Evolutionary conservation across 2,329 filamentous ascomycete genomes (phyloP).

Genomic region (Trichothecium roseum): DNA sequence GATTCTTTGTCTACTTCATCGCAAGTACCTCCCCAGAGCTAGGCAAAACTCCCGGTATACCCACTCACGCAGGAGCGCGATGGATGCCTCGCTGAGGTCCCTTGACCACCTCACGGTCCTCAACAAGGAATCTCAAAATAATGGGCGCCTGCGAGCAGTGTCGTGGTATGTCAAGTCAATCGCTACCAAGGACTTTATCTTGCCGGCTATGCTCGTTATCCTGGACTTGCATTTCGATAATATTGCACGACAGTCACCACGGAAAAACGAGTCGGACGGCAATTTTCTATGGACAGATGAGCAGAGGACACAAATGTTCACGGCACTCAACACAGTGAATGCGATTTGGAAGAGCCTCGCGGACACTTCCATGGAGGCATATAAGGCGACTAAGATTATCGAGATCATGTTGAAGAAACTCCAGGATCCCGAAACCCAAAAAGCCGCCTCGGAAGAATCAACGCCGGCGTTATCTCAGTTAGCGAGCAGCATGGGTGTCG

Average conservation of each 20-base stretch:
- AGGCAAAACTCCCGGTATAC: constrained; percentile 71
- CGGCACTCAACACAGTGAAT: constrained; percentile 59
- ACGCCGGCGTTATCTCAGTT: constrained; percentile 14
- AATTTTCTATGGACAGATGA: constrained; percentile 45
- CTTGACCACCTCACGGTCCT: constrained; percentile 68
- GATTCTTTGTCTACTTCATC: constrained; percentile 78
- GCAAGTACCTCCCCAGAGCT: constrained; percentile 73
- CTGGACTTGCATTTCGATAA: constrained; percentile 71
- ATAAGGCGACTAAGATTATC: constrained; percentile 74
- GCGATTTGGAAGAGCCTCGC: constrained; percentile 72
- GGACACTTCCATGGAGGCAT: constrained; percentile 77
- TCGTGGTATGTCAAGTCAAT: constrained; percentile 72
- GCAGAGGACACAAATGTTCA: constrained; percentile 65
- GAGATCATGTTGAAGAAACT: constrained; percentile 78
- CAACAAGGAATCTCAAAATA: constrained; percentile 61
- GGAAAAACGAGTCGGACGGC: constrained; percentile 30
- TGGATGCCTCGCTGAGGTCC: constrained; percentile 78
- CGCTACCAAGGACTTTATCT: constrained; percentile 74
- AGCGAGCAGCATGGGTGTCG: constrained; percentile 30
- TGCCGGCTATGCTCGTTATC: constrained; percentile 75
- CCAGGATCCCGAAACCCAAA: constrained; percentile 20
- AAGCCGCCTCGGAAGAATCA: constrained; percentile 6
- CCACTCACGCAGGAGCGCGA: constrained; percentile 72
- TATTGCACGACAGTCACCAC: constrained; percentile 25
- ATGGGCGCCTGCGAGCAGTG: constrained; percentile 60